Evolutionary conservation across 2,329 filamentous ascomycete species (phyloP).

Genomic region (Ophiostoma fasciatum): DNA sequence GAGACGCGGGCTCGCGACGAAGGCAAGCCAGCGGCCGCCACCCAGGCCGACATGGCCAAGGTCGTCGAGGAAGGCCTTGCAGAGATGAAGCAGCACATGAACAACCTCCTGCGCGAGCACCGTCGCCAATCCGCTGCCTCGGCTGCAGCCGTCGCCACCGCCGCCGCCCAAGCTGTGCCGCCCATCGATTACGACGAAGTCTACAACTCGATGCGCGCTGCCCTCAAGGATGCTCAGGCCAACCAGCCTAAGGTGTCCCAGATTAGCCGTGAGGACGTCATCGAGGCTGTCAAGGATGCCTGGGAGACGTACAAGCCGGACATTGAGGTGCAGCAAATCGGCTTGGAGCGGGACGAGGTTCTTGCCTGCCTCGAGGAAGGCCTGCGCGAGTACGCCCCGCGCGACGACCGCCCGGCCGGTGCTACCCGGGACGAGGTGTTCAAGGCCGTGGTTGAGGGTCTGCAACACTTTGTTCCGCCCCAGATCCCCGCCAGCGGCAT

Average conservation of each 20-base stretch:
- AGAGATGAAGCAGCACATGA: constrained; percentile 74
- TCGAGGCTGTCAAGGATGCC: constrained; percentile 75
- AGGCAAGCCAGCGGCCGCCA: constrained; percentile 34
- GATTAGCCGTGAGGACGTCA: constrained; percentile 68
- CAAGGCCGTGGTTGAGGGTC: constrained; percentile 67
- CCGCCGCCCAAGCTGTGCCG: constrained; percentile 40
- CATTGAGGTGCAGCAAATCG: constrained; percentile 78
- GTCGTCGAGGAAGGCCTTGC: constrained; percentile 69
- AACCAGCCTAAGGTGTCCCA: constrained; percentile 29
- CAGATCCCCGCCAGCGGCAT: constrained; percentile 47
- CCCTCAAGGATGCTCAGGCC: constrained; percentile 47
- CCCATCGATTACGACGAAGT: constrained; percentile 67
- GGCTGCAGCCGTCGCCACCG: constrained; percentile 11
- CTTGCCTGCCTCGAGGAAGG: constrained; percentile 77
- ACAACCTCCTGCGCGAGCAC: constrained; percentile 62
- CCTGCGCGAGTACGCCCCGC: constrained; percentile 55
- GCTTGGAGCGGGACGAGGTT: constrained; percentile 80
- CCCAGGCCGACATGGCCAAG: constrained; percentile 55
- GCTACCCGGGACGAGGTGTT: constrained; percentile 76
- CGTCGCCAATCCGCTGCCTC: constrained; percentile 53
- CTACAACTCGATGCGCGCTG: constrained; percentile 69
- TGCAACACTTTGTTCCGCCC: constrained; percentile 68
- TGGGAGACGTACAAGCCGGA: constrained; percentile 94
- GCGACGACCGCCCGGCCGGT: constrained; percentile 35
- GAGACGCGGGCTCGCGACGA: constrained; percentile 37